These are phyloP conservation scores for Boletus mariae DNA, from an alignment of 1,284 basidiomycete species.

Conservation along the genomic window DNA sequence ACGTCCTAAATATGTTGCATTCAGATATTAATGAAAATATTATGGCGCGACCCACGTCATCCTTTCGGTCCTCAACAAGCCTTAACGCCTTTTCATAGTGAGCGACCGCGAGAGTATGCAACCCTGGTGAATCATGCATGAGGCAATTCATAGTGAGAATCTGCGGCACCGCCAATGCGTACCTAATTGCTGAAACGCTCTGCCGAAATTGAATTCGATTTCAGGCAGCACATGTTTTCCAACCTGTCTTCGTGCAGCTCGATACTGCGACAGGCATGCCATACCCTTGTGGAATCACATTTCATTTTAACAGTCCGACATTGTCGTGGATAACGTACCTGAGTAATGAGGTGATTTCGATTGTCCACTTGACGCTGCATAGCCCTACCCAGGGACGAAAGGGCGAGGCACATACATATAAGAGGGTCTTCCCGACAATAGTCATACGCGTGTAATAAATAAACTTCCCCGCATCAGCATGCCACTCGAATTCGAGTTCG, in stretches of 20 bases:
- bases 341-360: slow-evolving; percentile 79
- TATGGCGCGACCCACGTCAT: slow-evolving; percentile 16
- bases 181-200: slow-evolving; percentile 91
- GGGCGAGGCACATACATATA: slow-evolving; percentile 77
- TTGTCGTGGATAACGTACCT: slow-evolving; percentile 42
- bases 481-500: not conserved
- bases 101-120: slow-evolving; percentile 74
- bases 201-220: slow-evolving; percentile 89
- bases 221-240: slow-evolving; percentile 48
- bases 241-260: slow-evolving; percentile 48
- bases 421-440: slow-evolving; percentile 81
- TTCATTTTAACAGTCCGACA: not conserved
- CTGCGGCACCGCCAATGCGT: slow-evolving; percentile 13
- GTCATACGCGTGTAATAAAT: slow-evolving; percentile 85
- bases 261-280: slow-evolving; percentile 79
- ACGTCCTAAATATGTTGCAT: slow-evolving; percentile 13
- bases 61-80: slow-evolving; percentile 44
- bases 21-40: not conserved
- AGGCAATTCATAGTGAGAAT: not conserved
- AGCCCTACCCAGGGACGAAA: slow-evolving; percentile 83
- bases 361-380: slow-evolving; percentile 96
- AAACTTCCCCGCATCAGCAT: slow-evolving; percentile 51
- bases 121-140: slow-evolving; percentile 43
- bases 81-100: slow-evolving; percentile 80
- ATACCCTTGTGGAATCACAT: slow-evolving; percentile 51